phyloP scores from a whole-genome alignment of 75 land plant species.

The Cryptomeria japonica region DNA sequence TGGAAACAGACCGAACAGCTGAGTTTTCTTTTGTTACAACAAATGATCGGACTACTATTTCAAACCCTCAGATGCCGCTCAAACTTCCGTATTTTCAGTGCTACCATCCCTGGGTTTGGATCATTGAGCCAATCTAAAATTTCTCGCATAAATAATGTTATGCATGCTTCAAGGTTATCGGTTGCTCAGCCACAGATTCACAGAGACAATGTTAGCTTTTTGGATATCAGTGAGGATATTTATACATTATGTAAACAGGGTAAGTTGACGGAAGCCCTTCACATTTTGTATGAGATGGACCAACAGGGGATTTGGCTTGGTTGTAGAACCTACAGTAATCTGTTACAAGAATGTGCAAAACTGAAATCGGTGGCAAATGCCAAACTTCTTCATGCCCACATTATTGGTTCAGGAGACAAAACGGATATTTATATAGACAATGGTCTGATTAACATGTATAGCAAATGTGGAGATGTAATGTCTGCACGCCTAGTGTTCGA shows the following conservation, averaged over 20 bases:
- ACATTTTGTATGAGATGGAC: background rate
- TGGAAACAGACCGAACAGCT: background rate
- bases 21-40: background rate
- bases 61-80: background rate
- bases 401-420: constrained; percentile 26
- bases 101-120: background rate
- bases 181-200: background rate
- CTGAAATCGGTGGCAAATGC: constrained; percentile 22
- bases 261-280: background rate
- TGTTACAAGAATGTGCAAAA: constrained; percentile 7
- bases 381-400: constrained; percentile 47
- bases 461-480: constrained; percentile 26
- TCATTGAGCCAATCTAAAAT: background rate
- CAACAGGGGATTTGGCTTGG: background rate
- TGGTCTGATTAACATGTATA: constrained; percentile 50
- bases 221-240: background rate
- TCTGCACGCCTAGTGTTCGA: constrained; percentile 41
- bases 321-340: background rate
- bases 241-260: background rate
- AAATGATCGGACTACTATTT: background rate
- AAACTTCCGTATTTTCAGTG: background rate
- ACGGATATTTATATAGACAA: constrained; percentile 37
- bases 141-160: background rate
- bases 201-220: too few species aligned
- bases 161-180: background rate